Base-by-base conservation (phyloP, 192 early-diverging fungal genomes). In the Rhizophagus clarus region DNA sequence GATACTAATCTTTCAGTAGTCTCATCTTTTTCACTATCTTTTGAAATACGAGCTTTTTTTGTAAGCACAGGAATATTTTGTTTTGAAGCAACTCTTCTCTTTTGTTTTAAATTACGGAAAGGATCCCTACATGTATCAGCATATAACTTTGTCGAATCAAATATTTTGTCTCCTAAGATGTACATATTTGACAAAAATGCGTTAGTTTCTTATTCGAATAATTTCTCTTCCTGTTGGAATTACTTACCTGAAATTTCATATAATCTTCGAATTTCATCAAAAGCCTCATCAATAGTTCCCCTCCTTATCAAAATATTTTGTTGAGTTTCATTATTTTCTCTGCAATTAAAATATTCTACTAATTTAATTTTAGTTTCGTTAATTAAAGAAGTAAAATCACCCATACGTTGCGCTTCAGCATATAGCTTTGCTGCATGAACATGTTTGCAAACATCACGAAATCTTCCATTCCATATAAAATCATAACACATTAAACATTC, bases 391-490 rank as follows among this genome's bases (percentile, higher is more conserved):
- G 37, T 10, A 37, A 70, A 70, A 40, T 70, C 68, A 70, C 68
- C 68, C 12, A n/a, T n/a, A 22, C 34, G 29, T 40, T 70, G 37
- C n/a, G 32, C 68, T 37, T 70, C 68, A 14, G 68, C 37, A 10
- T 40, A 70, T n/a, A 70, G 20, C 9, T 37, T 31, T n/a, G 68
- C 68, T 6, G 68, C 68, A 24, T 70, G 34, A 37, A 31, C 29
- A 40, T 70, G 68, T 70, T 70, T 70, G 22, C 68, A 70, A 37
- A 40, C 37, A 70, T 37, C 20, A 70, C 68, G 68, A n/a, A 70
- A 70, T 7, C 34, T 70, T 42, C 68, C 68, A 37, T 70, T 31
- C 68, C 68, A 70, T 15, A 70, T 70, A 70, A 40, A 70, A 45
- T 70, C 68, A n/a, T 37, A 37, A 37, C 68, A 70, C 34, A 70